Base-by-base conservation (phyloP, 768 basidiomycete species). In the Harrya chromipes region DNA sequence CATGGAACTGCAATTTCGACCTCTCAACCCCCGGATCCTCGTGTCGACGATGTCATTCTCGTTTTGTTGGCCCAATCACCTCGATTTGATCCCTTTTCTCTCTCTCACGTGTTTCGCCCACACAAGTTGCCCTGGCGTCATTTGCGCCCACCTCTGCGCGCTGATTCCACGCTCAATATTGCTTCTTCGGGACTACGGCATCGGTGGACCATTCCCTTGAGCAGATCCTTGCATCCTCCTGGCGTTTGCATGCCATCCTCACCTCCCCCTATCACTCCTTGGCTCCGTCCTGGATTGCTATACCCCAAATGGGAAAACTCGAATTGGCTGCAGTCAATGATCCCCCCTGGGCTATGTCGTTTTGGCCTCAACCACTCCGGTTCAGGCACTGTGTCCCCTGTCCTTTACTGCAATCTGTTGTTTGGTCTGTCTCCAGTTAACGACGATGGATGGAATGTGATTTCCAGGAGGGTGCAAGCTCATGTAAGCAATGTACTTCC, bases 371-470 rank as follows among this genome's bases (percentile, higher is more conserved):
- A 46, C 9, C 27, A 16, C 17, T 23, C 53, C 44, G 49, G 35
- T 9, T 29, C 29, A 29, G 47, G 17, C 17, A 17, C 20, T 47
- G 20, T 45, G 38, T 31, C 47, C 10, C 27, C 36, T 46, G 47
- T 50, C 53, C 38, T 17, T 19, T 10, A 46, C 43, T 33, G 34
- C 46, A 54, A 51, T 58, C 54, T 55, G 43, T 49, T 39, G 19
- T 48, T 46, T 46, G 42, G 6, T 48, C 14, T 40, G 20, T 39
- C 44, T 48, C 55, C 56, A 56, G 55, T 37, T 27, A 41, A 52
- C 20, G 34, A 33, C 21, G 24, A 50, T 54, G 90, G 86, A 92
- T 92, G 90, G 90, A 85, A 75, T 92, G 90, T 70, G 84, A 83
- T 57, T 90, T 91, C 63, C 84, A 84, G 34, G 74, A 73, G 55